phyloP scores from a whole-genome alignment of 2,329 filamentous ascomycete genomes.

The Ceratocystis lukuohia region DNA sequence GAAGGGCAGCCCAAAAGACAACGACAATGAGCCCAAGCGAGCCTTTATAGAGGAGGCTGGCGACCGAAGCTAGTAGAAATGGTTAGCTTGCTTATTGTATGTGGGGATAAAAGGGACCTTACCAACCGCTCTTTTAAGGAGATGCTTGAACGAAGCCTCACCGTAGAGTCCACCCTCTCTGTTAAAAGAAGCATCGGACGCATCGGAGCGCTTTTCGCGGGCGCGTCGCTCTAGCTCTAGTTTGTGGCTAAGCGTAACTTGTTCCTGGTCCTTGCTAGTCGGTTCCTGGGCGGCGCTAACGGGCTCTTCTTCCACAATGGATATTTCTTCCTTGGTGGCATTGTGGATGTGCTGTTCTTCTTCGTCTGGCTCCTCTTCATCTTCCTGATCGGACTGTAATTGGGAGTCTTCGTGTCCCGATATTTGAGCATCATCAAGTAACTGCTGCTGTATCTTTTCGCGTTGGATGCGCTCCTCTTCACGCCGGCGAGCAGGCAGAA shows the following conservation, averaged over 20 bases:
- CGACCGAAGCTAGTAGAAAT: background rate
- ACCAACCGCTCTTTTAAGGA: conserved; percentile 12
- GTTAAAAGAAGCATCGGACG: conserved; percentile 2
- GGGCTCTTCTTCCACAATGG: background rate
- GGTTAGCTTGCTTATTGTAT: background rate
- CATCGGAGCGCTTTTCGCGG: background rate
- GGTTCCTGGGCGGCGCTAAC: background rate
- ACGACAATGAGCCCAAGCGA: conserved; percentile 9
- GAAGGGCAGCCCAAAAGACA: conserved; percentile 5
- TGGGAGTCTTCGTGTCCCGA: background rate
- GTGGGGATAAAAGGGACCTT: background rate
- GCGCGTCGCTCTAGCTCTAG: background rate
- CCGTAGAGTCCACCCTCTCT: conserved; percentile 13
- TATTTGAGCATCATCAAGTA: background rate
- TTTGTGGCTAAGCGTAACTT: background rate
- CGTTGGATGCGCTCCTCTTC: conserved; percentile 10
- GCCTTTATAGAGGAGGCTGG: conserved; percentile 2
- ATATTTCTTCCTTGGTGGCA: background rate
- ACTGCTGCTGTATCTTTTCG: background rate
- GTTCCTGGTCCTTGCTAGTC: background rate
- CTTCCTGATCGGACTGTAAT: background rate
- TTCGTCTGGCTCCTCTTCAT: background rate
- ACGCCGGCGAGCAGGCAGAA: conserved; percentile 8
- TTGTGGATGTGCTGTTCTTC: background rate
- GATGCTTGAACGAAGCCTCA: conserved; percentile 6